These are phyloP conservation scores for Xerocomellus chrysenteron DNA, from an alignment of 768 basidiomycete genomes.

Conservation along the genomic window DNA sequence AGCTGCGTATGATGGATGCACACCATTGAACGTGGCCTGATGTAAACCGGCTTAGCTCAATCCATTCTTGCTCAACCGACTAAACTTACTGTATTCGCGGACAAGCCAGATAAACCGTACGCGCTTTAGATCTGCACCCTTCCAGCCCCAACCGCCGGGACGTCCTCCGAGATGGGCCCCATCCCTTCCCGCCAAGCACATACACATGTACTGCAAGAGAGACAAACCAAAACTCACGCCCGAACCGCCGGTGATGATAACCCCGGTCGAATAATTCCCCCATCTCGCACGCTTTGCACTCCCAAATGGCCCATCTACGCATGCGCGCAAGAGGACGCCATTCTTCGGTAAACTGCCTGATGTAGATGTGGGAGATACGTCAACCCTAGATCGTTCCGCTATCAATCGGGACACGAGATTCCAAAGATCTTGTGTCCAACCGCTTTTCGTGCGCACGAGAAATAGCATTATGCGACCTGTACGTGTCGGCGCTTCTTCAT, in stretches of 20 bases:
- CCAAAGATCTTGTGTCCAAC: conserved; percentile 70
- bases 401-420: conserved; percentile 44
- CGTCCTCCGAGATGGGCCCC: conserved; percentile 48
- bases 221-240: conserved; percentile 73
- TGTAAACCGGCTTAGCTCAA: background rate
- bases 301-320: conserved; percentile 70
- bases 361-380: conserved; percentile 5
- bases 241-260: conserved; percentile 70
- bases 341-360: conserved; percentile 32
- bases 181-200: conserved; percentile 56
- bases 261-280: conserved; percentile 54
- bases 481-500: conserved; percentile 42
- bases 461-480: conserved; percentile 59
- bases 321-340: conserved; percentile 55
- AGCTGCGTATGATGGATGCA: conserved; percentile 61
- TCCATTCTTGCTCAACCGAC: background rate
- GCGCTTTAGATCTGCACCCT: conserved; percentile 44
- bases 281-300: conserved; percentile 59
- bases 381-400: conserved; percentile 34
- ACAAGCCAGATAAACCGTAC: conserved; percentile 78
- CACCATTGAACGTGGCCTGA: conserved; percentile 78
- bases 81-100: conserved; percentile 65
- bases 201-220: conserved; percentile 61
- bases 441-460: conserved; percentile 65
- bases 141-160: conserved; percentile 43